Conservation (phyloP, 768 basidiomycete genomes). For the Termitomyces sp. region DNA sequence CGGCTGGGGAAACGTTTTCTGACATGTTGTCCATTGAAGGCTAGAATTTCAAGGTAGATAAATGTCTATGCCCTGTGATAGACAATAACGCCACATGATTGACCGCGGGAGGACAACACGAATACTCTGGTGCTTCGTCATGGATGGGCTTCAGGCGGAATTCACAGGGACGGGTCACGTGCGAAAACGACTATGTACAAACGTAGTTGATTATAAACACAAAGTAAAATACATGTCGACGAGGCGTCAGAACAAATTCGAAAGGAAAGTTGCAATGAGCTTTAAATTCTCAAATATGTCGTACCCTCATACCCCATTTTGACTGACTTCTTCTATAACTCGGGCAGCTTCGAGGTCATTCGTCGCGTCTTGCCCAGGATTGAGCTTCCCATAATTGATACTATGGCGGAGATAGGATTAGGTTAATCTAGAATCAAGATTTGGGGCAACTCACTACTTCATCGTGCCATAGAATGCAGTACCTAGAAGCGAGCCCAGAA, state of each 20-base stretch:
- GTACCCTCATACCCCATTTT: neutral
- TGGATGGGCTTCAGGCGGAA: neutral
- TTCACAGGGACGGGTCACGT: neutral
- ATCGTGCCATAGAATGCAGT: constrained; percentile 51
- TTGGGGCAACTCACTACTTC: constrained; percentile 32
- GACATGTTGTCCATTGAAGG: neutral
- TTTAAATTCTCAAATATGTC: neutral
- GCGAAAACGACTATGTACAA: neutral
- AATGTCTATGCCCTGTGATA: neutral
- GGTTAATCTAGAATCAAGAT: neutral
- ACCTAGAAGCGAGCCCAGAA: constrained; percentile 57
- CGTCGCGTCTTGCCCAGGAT: constrained; percentile 34
- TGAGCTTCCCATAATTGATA: constrained; percentile 48
- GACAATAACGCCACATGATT: neutral
- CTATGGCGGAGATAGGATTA: constrained; percentile 19
- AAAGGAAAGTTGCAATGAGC: neutral
- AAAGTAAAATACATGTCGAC: neutral
- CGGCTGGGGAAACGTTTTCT: neutral
- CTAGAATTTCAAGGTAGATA: neutral
- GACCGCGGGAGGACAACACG: neutral
- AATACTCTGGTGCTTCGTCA: neutral
- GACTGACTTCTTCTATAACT: constrained; percentile 10
- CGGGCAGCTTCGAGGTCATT: constrained; percentile 37
- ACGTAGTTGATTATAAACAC: neutral
- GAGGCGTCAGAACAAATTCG: neutral